Conservation (phyloP, 2,329 filamentous ascomycete genomes). For the Beauveria sp. region DNA sequence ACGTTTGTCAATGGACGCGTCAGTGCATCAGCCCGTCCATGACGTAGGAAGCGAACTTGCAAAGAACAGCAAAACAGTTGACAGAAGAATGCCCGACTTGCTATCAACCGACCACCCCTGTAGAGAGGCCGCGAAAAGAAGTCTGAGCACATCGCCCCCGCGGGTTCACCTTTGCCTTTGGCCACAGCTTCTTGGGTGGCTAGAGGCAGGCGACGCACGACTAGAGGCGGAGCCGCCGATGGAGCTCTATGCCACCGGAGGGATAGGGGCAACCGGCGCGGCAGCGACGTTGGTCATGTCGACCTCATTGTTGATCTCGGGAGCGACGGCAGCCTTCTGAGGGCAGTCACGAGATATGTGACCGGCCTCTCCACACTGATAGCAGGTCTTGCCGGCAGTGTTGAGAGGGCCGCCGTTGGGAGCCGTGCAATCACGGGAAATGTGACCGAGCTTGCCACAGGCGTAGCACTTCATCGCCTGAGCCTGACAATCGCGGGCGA, state of each 20-base stretch:
- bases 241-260: constrained; percentile 29
- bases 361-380: constrained; percentile 90
- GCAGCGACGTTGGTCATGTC: constrained; percentile 35
- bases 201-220: neutral
- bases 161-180: neutral
- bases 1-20: constrained; percentile 12
- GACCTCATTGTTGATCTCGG: constrained; percentile 40
- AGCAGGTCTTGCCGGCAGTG: constrained; percentile 97
- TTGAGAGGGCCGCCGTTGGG: constrained; percentile 94
- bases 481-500: constrained; percentile 95
- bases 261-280: constrained; percentile 39
- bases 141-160: neutral
- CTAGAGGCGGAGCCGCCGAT: constrained; percentile 8
- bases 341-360: constrained; percentile 96
- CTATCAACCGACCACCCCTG: neutral
- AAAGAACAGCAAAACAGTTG: neutral
- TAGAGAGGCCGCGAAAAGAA: too few species aligned
- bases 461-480: constrained; percentile 99
- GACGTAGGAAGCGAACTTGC: neutral
- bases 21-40: neutral
- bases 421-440: constrained; percentile 88
- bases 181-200: neutral
- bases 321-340: constrained; percentile 51
- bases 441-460: constrained; percentile 91
- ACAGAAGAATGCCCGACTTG: constrained; percentile 10